Percentiles rank a stretch among this genome's conserved stretches.
phyloP scores from a whole-genome alignment of 768 basidiomycete species.

The Sarcodon sp. region DNA sequence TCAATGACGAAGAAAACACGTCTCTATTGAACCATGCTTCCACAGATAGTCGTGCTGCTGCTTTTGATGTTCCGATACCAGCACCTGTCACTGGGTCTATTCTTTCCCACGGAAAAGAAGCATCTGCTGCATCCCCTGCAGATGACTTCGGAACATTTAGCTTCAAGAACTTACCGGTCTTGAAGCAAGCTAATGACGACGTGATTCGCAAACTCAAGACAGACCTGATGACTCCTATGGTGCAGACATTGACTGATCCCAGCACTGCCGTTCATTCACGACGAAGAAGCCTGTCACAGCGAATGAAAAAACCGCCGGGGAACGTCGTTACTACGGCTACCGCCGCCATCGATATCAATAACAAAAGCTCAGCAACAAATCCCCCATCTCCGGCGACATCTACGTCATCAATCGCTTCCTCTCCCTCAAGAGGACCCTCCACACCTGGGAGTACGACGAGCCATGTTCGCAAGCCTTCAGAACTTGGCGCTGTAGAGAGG shows the following conservation, averaged over 20 bases:
- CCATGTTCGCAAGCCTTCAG: conserved; percentile 80
- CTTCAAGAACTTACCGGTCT: conserved; percentile 91
- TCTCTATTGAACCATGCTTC: conserved; percentile 38
- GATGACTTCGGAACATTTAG: conserved; percentile 97
- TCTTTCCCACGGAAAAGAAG: conserved; percentile 24
- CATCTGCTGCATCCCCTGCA: conserved; percentile 36
- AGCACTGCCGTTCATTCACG: conserved; percentile 37
- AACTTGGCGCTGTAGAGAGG: conserved; percentile 76
- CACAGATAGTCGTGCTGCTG: conserved; percentile 28
- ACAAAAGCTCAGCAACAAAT: conserved; percentile 46
- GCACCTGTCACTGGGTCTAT: conserved; percentile 19
- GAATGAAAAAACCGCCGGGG: conserved; percentile 71
- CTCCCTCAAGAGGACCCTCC: conserved; percentile 68
- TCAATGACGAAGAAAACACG: conserved; percentile 75
- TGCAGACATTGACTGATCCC: conserved; percentile 62
- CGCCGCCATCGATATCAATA: conserved; percentile 25
- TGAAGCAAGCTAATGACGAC: conserved; percentile 98
- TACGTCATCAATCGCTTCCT: conserved; percentile 83
- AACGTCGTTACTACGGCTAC: conserved; percentile 46
- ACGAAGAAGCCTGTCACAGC: conserved; percentile 70
- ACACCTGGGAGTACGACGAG: conserved; percentile 51
- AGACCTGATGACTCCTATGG: conserved; percentile 73
- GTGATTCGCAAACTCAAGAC: conserved; percentile 92
- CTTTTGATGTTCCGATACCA: conserved; percentile 19
- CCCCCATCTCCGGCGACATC: conserved; percentile 91